Conservation (phyloP, 768 basidiomycete species). For the Russula earlei region DNA sequence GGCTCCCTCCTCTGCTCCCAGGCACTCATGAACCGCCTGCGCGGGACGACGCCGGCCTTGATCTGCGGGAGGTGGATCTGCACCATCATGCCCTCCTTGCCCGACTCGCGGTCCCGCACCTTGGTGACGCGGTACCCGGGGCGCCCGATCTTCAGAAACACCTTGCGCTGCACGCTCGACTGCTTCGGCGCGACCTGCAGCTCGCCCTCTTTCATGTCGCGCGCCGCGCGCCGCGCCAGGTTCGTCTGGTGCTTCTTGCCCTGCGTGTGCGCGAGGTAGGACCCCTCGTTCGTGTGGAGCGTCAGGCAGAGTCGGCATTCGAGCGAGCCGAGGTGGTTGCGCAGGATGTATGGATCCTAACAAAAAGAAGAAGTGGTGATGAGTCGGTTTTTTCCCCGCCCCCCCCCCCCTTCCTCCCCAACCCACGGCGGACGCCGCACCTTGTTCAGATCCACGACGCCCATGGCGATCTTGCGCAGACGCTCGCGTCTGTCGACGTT, state of each 20-base stretch:
- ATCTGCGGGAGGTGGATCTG: constrained; percentile 95
- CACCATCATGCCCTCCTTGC: constrained; percentile 95
- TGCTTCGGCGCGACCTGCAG: constrained; percentile 81
- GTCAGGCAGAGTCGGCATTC: constrained; percentile 98
- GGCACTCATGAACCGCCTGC: constrained; percentile 90
- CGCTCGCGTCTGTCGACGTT: constrained; percentile 95
- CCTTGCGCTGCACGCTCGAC: constrained; percentile 76
- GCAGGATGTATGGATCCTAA: constrained; percentile 97
- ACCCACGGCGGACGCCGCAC: constrained; percentile 38
- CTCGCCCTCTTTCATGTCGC: constrained; percentile 90
- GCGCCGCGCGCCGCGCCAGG: constrained; percentile 92
- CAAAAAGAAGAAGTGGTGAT: too few species aligned
- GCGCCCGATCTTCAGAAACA: constrained; percentile 94
- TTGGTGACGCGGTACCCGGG: constrained; percentile 97
- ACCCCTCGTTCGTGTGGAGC: constrained; percentile 98
- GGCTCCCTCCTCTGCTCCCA: constrained; percentile 96
- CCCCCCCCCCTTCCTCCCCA: too few species aligned
- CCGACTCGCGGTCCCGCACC: constrained; percentile 82
- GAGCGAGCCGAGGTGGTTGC: constrained; percentile 95
- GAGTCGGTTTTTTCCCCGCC: too few species aligned
- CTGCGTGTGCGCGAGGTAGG: constrained; percentile 97
- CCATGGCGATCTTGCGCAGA: constrained; percentile 86
- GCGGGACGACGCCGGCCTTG: constrained; percentile 73
- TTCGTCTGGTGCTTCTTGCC: constrained; percentile 99
- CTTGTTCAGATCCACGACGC: constrained; percentile 97